A percentile compares a stretch with the other conserved stretches of the same genome.
phyloP scores from a whole-genome alignment of 1,284 basidiomycete genomes.

The Xerocomus nothofagi region DNA sequence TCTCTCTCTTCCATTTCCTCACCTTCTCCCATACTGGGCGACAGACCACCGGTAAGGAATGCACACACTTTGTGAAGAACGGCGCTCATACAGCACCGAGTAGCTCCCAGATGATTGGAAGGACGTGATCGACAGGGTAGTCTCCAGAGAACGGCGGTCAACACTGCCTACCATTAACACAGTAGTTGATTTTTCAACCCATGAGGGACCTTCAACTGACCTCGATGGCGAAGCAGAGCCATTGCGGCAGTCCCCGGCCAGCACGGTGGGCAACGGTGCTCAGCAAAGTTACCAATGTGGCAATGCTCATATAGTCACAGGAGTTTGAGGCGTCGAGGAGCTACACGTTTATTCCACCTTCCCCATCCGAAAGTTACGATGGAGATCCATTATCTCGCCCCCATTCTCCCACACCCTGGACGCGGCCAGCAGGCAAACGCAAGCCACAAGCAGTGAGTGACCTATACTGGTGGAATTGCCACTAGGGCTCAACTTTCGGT shows the following conservation, averaged over 20 bases:
- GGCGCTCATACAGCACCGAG: conserved; percentile 14
- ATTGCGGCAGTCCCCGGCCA: conserved; percentile 38
- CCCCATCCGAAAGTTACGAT: conserved; percentile 38
- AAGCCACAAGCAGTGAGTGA: conserved; percentile 38
- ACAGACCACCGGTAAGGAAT: conserved; percentile 47
- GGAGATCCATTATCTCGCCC: conserved; percentile 38
- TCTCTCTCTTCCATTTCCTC: conserved; percentile 31
- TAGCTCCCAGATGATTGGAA: conserved; percentile 56
- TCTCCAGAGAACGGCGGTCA: conserved; percentile 35
- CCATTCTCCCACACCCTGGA: conserved; percentile 36
- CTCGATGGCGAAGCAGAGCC: conserved; percentile 33
- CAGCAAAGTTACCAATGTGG: conserved; percentile 28
- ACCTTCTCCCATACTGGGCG: conserved; percentile 29
- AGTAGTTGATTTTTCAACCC: conserved; percentile 36
- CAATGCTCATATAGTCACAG: conserved; percentile 35
- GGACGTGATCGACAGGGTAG: conserved; percentile 42
- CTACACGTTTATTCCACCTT: conserved; percentile 37
- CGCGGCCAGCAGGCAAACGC: conserved; percentile 29
- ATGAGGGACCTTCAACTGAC: conserved; percentile 33
- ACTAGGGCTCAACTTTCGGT: conserved; percentile 7
- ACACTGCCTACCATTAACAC: conserved; percentile 39
- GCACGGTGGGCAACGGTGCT: conserved; percentile 35
- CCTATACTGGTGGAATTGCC: not conserved
- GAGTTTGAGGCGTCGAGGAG: conserved; percentile 35
- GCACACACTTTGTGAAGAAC: not conserved